Evolutionary conservation across 1,139 yeast species (phyloP).

Genomic region (Saccharomyces hybrid): DNA sequence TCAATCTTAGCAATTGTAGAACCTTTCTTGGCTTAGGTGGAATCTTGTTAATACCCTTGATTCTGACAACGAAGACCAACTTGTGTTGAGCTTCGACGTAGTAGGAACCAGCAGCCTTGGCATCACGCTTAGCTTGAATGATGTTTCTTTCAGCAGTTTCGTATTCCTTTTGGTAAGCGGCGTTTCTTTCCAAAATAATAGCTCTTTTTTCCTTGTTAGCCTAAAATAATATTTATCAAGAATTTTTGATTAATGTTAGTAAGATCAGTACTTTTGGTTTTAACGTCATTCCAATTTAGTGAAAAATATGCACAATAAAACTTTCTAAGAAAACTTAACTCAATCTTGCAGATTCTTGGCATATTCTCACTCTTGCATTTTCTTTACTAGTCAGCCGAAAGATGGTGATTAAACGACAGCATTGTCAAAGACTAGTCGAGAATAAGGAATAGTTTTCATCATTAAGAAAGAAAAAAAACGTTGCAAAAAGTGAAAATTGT

Average conservation of each 20-base stretch:
- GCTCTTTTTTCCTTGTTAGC: constrained; percentile 88
- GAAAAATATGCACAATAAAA: not conserved
- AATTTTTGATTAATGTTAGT: constrained; percentile 17
- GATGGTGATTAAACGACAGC: constrained; percentile 1
- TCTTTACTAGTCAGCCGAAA: not conserved
- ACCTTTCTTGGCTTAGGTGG: constrained; percentile 99
- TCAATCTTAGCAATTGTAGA: constrained; percentile 92
- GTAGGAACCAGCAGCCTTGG: constrained; percentile 93
- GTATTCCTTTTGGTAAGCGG: constrained; percentile 97
- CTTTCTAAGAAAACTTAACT: not conserved
- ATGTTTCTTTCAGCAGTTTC: constrained; percentile 89
- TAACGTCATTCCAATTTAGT: not conserved
- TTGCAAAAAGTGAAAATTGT: not conserved
- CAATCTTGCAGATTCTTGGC: not conserved
- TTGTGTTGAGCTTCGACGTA: constrained; percentile 96
- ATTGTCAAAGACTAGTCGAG: constrained; percentile 1
- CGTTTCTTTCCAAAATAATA: constrained; percentile 94
- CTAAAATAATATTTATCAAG: constrained; percentile 34
- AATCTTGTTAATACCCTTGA: constrained; percentile 99
- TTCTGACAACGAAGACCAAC: constrained; percentile 95
- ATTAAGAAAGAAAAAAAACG: not conserved
- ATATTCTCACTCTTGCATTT: not conserved
- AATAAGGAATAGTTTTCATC: not conserved
- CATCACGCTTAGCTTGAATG: constrained; percentile 90
- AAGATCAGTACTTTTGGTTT: constrained; percentile 2